phyloP scores from a whole-genome alignment of 148 eudicot genomes.

The Chenopodium formosanum region DNA sequence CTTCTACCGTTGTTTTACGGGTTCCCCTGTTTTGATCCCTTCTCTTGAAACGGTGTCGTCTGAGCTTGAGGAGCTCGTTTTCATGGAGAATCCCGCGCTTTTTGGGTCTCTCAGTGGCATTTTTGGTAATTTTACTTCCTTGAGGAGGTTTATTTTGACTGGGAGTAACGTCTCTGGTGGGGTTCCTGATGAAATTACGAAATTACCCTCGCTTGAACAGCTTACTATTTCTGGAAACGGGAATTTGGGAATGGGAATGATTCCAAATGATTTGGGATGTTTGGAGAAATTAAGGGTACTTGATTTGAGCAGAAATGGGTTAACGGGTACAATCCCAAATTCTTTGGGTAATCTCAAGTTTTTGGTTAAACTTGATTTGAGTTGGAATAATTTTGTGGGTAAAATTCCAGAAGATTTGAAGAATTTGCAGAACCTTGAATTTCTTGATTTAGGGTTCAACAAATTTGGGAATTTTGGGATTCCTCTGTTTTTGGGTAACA shows the following conservation, averaged over 20 bases:
- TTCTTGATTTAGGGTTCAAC: slow-evolving; percentile 68
- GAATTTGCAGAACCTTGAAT: slow-evolving; percentile 47
- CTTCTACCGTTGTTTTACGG: slow-evolving; percentile 75
- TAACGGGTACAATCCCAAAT: slow-evolving; percentile 50
- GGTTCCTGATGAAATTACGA: slow-evolving; percentile 49
- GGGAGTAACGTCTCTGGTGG: slow-evolving; percentile 59
- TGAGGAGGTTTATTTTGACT: slow-evolving; percentile 57
- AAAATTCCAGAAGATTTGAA: slow-evolving; percentile 50
- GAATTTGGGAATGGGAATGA: slow-evolving; percentile 27
- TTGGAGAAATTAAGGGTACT: slow-evolving; percentile 51
- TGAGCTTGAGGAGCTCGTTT: slow-evolving; percentile 62
- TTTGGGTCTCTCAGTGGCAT: slow-evolving; percentile 42
- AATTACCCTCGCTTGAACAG: slow-evolving; percentile 46
- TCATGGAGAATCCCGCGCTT: slow-evolving; percentile 61
- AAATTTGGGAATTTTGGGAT: slow-evolving; percentile 54
- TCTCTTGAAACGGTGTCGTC: slow-evolving; percentile 16
- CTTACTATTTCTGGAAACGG: slow-evolving; percentile 55
- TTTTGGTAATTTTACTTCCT: slow-evolving; percentile 31
- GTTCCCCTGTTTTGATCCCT: slow-evolving; percentile 33
- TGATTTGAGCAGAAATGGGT: slow-evolving; percentile 59
- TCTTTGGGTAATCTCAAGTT: slow-evolving; percentile 38
- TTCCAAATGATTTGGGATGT: slow-evolving; percentile 32
- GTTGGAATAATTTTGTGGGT: slow-evolving; percentile 49
- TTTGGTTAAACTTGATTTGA: slow-evolving; percentile 64
- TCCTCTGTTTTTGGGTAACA: slow-evolving; percentile 54